Evolutionary conservation across 1,139 yeast species (phyloP).

Genomic region (Hansenula lynferdii): DNA sequence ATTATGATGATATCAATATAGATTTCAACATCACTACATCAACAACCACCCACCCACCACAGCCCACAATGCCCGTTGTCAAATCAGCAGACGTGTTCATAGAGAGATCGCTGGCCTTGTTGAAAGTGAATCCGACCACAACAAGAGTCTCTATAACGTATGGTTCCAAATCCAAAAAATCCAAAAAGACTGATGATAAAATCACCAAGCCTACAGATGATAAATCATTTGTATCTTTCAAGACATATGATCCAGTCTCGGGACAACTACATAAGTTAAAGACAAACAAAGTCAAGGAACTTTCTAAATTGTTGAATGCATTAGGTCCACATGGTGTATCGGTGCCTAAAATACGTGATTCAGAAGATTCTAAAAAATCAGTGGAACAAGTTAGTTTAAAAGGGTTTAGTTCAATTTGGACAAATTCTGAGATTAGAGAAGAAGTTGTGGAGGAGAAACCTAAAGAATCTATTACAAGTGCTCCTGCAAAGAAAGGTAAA

Average conservation of each 20-base stretch:
- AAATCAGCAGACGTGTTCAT: constrained; percentile 47
- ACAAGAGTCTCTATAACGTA: constrained; percentile 46
- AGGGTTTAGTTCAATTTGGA: constrained; percentile 27
- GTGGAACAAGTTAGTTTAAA: constrained; percentile 11
- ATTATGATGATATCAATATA: no score
- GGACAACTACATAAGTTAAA: constrained; percentile 63
- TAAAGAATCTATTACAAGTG: constrained; percentile 6
- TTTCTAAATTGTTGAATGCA: constrained; percentile 74
- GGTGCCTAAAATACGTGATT: constrained; percentile 17
- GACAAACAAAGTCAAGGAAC: constrained; percentile 68
- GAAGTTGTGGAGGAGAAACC: constrained; percentile 15
- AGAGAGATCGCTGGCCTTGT: constrained; percentile 38
- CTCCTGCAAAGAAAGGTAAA: constrained; percentile 16
- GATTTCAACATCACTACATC: no score
- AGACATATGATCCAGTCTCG: constrained; percentile 64
- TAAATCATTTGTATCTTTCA: constrained; percentile 45
- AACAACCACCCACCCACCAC: neutral
- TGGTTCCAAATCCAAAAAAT: constrained; percentile 29
- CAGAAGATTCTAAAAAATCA: constrained; percentile 2
- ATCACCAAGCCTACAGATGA: constrained; percentile 21
- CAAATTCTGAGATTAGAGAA: constrained; percentile 31
- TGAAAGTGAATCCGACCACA: constrained; percentile 45
- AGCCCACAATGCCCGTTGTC: constrained; percentile 13
- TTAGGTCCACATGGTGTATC: constrained; percentile 79
- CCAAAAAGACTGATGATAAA: constrained; percentile 23